Base-by-base conservation (phyloP, 805 yeast genomes). In the Brettanomyces naardenensis region DNA sequence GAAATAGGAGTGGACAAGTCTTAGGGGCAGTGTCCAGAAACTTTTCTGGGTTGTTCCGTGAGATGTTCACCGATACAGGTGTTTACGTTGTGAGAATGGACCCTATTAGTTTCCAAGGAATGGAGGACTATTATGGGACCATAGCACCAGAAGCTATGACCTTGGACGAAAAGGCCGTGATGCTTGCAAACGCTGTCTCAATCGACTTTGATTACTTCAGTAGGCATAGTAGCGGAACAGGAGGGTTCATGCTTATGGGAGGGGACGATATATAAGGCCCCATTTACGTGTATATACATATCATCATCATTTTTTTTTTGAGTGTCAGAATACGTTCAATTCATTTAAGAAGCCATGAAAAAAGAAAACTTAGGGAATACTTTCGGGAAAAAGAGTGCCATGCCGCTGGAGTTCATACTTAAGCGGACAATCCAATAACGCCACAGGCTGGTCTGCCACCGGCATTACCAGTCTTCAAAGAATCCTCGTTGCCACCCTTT, bases 371-470 rank as follows among this genome's bases (percentile, higher is more conserved):
- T 9, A 10, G 18, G 28, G 4, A 21, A 23, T 5, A n/a, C n/a
- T n/a, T n/a, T n/a, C n/a, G n/a, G n/a, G n/a, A n/a, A n/a, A n/a
- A n/a, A n/a, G n/a, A n/a, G n/a, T n/a, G n/a, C n/a, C n/a, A n/a
- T n/a, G n/a, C n/a, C n/a, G n/a, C n/a, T n/a, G n/a, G n/a, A n/a
- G n/a, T n/a, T n/a, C n/a, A n/a, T n/a, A n/a, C 36, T 57, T 61
- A 69, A 51, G 72, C 61, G 36, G 86, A 50, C 46, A 80, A 54
- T 48, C 97, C 97, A 70, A 89, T 88, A 58, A 89, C 96, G 71
- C 97, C 97, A 71, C 97, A 89, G 47, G 97, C 97, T 52, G 92
- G 85, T 79, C 97, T 88, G 51, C 82, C 89, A 64, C 97, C 97
- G 44, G 97, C 97, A 60, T 89, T 87, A 71, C 97, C 97, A 51